Evolutionary conservation across 495 filamentous ascomycete genomes (phyloP).

Genomic region (Penicillium flavigenum): DNA sequence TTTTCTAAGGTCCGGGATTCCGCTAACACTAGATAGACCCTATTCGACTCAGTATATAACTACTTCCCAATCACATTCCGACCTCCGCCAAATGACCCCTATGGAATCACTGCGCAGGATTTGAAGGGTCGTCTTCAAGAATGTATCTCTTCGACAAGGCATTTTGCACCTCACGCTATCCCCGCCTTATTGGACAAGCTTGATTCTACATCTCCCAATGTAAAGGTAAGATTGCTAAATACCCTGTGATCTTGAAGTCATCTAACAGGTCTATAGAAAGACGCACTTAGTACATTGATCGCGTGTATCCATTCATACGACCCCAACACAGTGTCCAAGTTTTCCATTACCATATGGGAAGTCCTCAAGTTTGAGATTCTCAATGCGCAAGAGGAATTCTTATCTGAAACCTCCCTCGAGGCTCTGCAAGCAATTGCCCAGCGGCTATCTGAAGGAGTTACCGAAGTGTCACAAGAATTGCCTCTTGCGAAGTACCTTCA

Average conservation of each 20-base stretch:
- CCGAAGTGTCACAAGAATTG: slow-evolving; percentile 46
- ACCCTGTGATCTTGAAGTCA: neutral
- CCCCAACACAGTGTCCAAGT: slow-evolving; percentile 61
- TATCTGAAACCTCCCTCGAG: slow-evolving; percentile 60
- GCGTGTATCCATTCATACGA: slow-evolving; percentile 63
- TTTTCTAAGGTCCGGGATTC: slow-evolving; percentile 45
- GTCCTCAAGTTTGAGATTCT: slow-evolving; percentile 75
- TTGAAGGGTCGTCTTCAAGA: slow-evolving; percentile 67
- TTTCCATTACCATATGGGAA: slow-evolving; percentile 71
- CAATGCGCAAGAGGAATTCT: slow-evolving; percentile 68
- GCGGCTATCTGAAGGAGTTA: slow-evolving; percentile 55
- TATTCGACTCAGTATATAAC: slow-evolving; percentile 74
- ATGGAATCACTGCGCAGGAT: slow-evolving; percentile 71
- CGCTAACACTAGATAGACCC: slow-evolving; percentile 44
- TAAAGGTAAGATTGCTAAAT: slow-evolving; percentile 52
- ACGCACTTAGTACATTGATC: slow-evolving; percentile 65
- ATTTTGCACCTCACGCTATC: slow-evolving; percentile 68
- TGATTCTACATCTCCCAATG: slow-evolving; percentile 71
- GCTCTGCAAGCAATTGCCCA: slow-evolving; percentile 56
- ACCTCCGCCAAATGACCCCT: slow-evolving; percentile 73
- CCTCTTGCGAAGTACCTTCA: slow-evolving; percentile 61
- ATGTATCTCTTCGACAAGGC: slow-evolving; percentile 66
- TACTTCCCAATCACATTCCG: slow-evolving; percentile 79
- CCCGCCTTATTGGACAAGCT: slow-evolving; percentile 72
- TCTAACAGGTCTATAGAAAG: slow-evolving; percentile 54